Conservation (phyloP, 1,139 yeast species). For the Arxiozyma telluris region DNA sequence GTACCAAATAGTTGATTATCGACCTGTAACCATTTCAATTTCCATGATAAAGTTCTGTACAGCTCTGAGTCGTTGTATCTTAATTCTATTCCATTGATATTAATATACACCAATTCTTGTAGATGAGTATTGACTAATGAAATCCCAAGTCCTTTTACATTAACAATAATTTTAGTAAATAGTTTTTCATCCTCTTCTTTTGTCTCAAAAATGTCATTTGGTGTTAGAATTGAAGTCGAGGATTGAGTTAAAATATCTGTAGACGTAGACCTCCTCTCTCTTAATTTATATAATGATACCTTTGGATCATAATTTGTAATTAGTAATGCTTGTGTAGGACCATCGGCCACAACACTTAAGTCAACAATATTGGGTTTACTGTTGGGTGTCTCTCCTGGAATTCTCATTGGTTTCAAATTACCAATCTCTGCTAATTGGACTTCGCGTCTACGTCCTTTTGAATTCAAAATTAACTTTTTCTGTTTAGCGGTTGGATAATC, state of each 20-base stretch:
- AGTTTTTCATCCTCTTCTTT: constrained; percentile 62
- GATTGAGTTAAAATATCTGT: constrained; percentile 5
- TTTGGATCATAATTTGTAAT: constrained; percentile 77
- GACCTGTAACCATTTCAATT: constrained; percentile 87
- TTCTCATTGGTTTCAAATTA: constrained; percentile 72
- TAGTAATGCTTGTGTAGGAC: constrained; percentile 83
- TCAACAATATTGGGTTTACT: constrained; percentile 51
- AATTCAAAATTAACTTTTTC: constrained; percentile 67
- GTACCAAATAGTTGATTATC: constrained; percentile 91
- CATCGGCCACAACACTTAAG: constrained; percentile 90
- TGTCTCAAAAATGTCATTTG: constrained; percentile 51
- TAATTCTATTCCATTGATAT: constrained; percentile 71
- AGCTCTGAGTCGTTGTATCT: constrained; percentile 77
- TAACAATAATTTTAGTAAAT: constrained; percentile 49
- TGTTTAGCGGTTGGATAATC: constrained; percentile 88
- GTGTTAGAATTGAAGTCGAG: constrained; percentile 30
- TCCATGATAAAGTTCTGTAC: constrained; percentile 70
- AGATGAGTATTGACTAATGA: constrained; percentile 65
- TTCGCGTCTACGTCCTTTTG: constrained; percentile 66
- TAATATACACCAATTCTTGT: constrained; percentile 75
- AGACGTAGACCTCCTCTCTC: constrained; percentile 11
- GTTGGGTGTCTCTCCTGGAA: constrained; percentile 43
- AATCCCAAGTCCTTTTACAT: constrained; percentile 81
- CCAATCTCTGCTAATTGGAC: constrained; percentile 91
- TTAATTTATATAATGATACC: constrained; percentile 57